Evolutionary conservation across 2,329 filamentous ascomycete genomes (phyloP).

Genomic region (Fusarium musae): DNA sequence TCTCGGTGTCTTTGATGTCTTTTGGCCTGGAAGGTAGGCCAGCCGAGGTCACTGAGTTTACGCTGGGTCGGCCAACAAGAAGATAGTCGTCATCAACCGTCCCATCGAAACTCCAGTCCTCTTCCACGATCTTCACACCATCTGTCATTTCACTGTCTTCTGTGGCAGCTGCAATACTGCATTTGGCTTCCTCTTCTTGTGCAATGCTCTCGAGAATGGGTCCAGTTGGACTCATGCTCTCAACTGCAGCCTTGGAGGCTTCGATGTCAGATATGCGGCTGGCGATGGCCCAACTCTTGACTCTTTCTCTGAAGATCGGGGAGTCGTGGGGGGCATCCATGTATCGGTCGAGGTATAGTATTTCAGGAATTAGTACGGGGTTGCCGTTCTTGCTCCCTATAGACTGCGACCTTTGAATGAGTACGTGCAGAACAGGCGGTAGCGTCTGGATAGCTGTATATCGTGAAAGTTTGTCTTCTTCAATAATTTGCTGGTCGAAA

Average conservation of each 20-base stretch:
- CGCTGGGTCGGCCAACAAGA: constrained; percentile 39
- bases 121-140: constrained; percentile 25
- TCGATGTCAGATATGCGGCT: constrained; percentile 68
- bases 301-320: constrained; percentile 70
- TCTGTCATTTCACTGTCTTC: constrained; percentile 8
- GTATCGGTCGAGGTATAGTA: constrained; percentile 88
- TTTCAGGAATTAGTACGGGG: constrained; percentile 81
- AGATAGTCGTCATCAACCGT: constrained; percentile 52
- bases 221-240: constrained; percentile 41
- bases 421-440: constrained; percentile 88
- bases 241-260: constrained; percentile 47
- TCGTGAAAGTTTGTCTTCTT: constrained; percentile 68
- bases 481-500: constrained; percentile 82
- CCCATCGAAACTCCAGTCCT: constrained; percentile 54
- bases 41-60: neutral
- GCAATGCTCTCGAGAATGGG: constrained; percentile 45
- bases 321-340: constrained; percentile 74
- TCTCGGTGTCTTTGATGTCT: constrained; percentile 39
- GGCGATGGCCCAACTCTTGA: constrained; percentile 80
- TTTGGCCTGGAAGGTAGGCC: constrained; percentile 15
- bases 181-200: neutral
- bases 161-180: neutral
- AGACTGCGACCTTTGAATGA: constrained; percentile 84
- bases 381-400: constrained; percentile 80
- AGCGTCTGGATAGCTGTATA: constrained; percentile 80